Evolutionary conservation across 371 early-diverging fungal species (phyloP), one percentile per base, ranked within the genome.

Genomic region (Syncephalastrum racemosum): DNA sequence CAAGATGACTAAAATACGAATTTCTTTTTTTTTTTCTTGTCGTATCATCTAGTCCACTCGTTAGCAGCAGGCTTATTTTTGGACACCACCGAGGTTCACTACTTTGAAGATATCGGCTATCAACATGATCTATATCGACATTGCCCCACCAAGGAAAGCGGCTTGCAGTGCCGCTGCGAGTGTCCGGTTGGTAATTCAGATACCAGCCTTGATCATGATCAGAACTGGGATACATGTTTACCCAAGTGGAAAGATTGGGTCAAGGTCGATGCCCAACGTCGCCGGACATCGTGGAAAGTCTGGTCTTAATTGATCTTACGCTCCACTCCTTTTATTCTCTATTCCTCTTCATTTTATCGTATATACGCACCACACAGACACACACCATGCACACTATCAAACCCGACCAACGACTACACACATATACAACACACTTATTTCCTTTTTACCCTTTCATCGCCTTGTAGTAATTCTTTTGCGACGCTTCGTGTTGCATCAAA

Each of bases 91-190:
- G 80, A 94, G 73, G 81, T 96, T 25, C 96, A 96, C 62, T 96
- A 90, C 70, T 98, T 98, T 72, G 91, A 95, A 57, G 91, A 92
- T 63, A 83, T 94, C 57, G 94, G 92, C 5, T 93, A 93, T 68
- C 80, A 86, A 41, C 94, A 93, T 65, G 89, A 84, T 46, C 63
- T 75, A 24, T 86, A 89, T 60, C 77, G 78, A 36, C 89, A 90
- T 56, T 94, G 94, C 56, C 89, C 90, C 14, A 54, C 69, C 15
- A 68, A 74, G 52, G 63, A 64, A 25, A 74, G 70, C 43, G 62
- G 63, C 15, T 53, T 66, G 15, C 66, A 64, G 0, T 79, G 80
- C 51, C 54, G 71, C 20, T 79, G 80, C 54, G 65, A 74, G 19
- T 79, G 80, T 54, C 80, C 80, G 22, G 44, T 48, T 19, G 76